A percentile compares a stretch with the other conserved stretches of the same genome.
Evolutionary conservation across 192 early-diverging fungal genomes (phyloP).

Genomic region (Borealophlyctis nickersoniae): DNA sequence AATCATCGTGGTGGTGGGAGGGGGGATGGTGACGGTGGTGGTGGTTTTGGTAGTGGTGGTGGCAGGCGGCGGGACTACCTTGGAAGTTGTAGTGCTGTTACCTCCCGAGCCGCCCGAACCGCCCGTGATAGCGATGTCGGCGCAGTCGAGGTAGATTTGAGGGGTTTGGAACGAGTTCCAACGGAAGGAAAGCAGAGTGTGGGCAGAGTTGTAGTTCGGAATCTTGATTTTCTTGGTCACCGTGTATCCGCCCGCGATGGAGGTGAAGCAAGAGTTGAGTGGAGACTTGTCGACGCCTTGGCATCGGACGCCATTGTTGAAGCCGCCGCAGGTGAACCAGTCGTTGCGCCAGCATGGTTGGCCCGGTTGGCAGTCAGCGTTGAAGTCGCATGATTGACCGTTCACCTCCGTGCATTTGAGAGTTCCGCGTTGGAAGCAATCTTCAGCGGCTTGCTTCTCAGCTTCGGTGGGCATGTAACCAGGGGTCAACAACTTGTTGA

Average conservation of each 20-base stretch:
- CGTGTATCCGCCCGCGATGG: conserved; percentile 16
- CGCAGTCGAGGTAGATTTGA: conserved; percentile 12
- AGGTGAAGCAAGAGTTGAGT: conserved; percentile 2
- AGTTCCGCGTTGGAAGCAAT: conserved; percentile 2
- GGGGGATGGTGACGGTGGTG: no score
- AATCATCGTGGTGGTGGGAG: no score
- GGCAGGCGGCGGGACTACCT: no score
- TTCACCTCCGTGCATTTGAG: conserved; percentile 12
- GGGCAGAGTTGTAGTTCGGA: conserved; percentile 5
- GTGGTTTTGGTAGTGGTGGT: no score
- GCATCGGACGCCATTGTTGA: background rate
- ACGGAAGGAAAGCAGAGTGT: conserved; percentile 7
- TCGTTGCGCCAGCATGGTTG: conserved; percentile 10
- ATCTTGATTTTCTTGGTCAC: conserved; percentile 15
- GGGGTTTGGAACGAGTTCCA: conserved; percentile 19
- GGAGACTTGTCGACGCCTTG: conserved; percentile 8
- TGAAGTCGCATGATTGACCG: conserved; percentile 7
- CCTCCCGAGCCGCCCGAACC: no score
- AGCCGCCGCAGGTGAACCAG: conserved; percentile 14
- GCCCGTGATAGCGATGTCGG: conserved; percentile 16
- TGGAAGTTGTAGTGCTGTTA: no score
- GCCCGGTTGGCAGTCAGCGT: conserved; percentile 10
- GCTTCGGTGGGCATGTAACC: conserved; percentile 11
- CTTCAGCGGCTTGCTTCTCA: conserved; percentile 16
- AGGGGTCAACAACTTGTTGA: conserved; percentile 11